Conservation (phyloP, 805 yeast genomes). For the Wickerhamiella vanderwaltii region DNA sequence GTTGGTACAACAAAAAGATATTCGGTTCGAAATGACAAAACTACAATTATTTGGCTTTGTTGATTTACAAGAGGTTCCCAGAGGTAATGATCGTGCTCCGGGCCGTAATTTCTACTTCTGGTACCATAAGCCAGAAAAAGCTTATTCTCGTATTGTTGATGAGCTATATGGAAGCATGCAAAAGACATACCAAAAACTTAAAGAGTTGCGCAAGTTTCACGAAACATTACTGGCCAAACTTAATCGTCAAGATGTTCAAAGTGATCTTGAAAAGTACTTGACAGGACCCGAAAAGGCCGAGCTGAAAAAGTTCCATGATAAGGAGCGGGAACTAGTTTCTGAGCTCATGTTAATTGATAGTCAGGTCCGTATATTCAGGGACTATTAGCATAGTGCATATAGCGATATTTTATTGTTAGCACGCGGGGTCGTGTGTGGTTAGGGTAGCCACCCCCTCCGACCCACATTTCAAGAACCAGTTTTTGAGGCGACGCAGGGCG, state of each 20-base stretch:
- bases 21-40: conserved; percentile 56
- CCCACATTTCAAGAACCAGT: no score
- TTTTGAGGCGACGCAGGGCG: no score
- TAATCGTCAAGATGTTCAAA: conserved; percentile 81
- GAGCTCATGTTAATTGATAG: conserved; percentile 27
- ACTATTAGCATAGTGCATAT: conserved; percentile 26
- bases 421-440: no score
- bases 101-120: conserved; percentile 76
- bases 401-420: no score
- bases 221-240: conserved; percentile 63
- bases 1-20: conserved; percentile 62
- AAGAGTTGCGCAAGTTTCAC: conserved; percentile 41
- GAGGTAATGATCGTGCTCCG: conserved; percentile 84
- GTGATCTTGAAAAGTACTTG: conserved; percentile 61
- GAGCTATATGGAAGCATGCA: conserved; percentile 41
- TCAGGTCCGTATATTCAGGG: conserved; percentile 30
- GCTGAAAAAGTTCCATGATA: conserved; percentile 38
- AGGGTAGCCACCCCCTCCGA: no score
- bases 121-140: conserved; percentile 48
- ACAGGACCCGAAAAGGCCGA: conserved; percentile 66
- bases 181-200: conserved; percentile 27
- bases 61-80: conserved; percentile 88
- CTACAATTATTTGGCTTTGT: conserved; percentile 58
- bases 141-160: conserved; percentile 37
- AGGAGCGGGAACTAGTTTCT: conserved; percentile 26